Percentiles rank a stretch among this genome's conserved stretches.
Evolutionary conservation across 805 yeast genomes (phyloP).

Genomic region (Hanseniaspora valbyensis): DNA sequence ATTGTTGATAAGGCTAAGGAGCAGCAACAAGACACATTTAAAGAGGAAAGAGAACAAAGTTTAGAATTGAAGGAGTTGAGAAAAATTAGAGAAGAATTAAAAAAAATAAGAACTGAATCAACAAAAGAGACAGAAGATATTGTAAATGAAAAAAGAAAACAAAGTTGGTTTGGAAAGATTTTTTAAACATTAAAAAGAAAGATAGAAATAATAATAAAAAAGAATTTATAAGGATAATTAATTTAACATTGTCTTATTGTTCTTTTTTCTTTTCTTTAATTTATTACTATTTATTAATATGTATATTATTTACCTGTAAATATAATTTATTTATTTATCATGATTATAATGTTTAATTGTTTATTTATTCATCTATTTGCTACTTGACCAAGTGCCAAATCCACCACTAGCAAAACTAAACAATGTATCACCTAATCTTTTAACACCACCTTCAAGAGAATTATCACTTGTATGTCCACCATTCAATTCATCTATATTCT

Average conservation of each 20-base stretch:
- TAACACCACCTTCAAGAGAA: constrained; percentile 21
- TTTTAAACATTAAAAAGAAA: neutral
- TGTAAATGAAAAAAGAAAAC: constrained; percentile 24
- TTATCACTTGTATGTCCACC: constrained; percentile 19
- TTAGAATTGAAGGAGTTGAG: constrained; percentile 27
- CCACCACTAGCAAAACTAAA: constrained; percentile 29
- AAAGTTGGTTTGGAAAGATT: constrained; percentile 18
- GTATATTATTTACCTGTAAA: neutral
- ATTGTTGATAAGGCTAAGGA: constrained; percentile 33
- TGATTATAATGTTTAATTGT: too few species aligned
- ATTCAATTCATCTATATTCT: constrained; percentile 53
- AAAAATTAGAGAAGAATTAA: constrained; percentile 31
- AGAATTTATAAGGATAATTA: too few species aligned
- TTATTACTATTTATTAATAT: neutral
- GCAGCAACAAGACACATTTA: constrained; percentile 35
- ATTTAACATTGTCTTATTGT: neutral
- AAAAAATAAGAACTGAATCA: constrained; percentile 32
- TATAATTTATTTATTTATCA: neutral
- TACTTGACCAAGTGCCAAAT: constrained; percentile 30
- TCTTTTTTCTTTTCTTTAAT: neutral
- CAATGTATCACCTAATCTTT: constrained; percentile 25
- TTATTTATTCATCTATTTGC: constrained; percentile 20
- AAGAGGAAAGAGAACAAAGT: constrained; percentile 30
- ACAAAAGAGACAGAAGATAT: constrained; percentile 30
- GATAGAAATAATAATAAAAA: neutral